phyloP scores from a whole-genome alignment of 164 flowering plant species.

The Tinospora cordifolia region DNA sequence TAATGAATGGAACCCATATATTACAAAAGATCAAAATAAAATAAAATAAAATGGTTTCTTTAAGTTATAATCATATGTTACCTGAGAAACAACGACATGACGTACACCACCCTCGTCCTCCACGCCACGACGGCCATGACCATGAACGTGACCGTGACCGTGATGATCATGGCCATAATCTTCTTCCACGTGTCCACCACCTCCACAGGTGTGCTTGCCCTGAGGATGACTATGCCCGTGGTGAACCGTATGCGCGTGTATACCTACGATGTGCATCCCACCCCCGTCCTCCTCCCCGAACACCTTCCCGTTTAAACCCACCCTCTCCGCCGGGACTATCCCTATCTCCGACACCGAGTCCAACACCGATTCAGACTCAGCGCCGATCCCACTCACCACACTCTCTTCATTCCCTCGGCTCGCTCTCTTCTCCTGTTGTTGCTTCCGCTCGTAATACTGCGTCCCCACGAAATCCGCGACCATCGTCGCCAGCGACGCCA shows the following conservation, averaged over 20 bases:
- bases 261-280: constrained; percentile 93
- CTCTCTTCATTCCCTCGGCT: constrained; percentile 3
- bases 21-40: no score
- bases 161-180: no score
- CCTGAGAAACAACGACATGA: constrained; percentile 95
- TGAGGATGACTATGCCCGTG: constrained; percentile 72
- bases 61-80: constrained; percentile 8
- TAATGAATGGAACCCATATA: no score
- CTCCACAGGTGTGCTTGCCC: constrained; percentile 50
- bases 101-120: constrained; percentile 42
- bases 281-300: constrained; percentile 74
- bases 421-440: constrained; percentile 24
- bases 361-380: constrained; percentile 5
- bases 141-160: constrained; percentile 28
- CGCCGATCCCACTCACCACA: constrained; percentile 3
- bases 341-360: constrained; percentile 31
- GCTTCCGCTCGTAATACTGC: constrained; percentile 73
- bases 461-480: constrained; percentile 74
- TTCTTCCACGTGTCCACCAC: constrained; percentile 34
- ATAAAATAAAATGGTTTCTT: no score
- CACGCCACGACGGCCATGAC: constrained; percentile 18
- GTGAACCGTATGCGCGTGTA: constrained; percentile 91
- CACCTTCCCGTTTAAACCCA: constrained; percentile 27
- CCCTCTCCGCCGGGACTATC: constrained; percentile 18
- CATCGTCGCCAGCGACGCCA: constrained; percentile 61